phyloP scores from a whole-genome alignment of 805 yeast species.

The Candida chauliodis region DNA sequence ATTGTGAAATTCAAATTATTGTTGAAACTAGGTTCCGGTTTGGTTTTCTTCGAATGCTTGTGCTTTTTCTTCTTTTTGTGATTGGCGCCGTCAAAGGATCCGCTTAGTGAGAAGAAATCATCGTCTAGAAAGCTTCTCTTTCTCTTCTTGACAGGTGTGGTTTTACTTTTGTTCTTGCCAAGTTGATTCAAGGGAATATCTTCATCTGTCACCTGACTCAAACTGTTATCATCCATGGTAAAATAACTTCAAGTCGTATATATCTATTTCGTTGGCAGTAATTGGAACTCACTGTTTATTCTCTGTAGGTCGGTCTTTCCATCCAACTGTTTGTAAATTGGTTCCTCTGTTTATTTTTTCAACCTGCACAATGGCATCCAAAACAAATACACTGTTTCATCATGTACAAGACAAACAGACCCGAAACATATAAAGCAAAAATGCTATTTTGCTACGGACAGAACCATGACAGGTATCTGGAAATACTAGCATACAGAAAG shows the following conservation, averaged over 20 bases:
- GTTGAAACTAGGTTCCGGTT: neutral
- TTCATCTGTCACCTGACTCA: conserved; percentile 1
- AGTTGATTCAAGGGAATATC: no score
- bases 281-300: no score
- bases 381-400: no score
- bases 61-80: conserved; percentile 11
- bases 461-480: conserved; percentile 40
- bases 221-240: neutral
- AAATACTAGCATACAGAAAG: conserved; percentile 42
- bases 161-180: neutral
- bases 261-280: no score
- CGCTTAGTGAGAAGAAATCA: conserved; percentile 27
- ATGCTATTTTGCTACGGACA: conserved; percentile 46
- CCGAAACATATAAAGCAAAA: conserved; percentile 26
- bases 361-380: conserved; percentile 1
- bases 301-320: no score
- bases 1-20: neutral
- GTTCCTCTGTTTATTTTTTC: no score
- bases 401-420: conserved; percentile 15
- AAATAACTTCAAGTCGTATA: neutral
- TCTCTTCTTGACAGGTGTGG: neutral
- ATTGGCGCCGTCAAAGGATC: conserved; percentile 11
- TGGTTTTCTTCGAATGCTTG: neutral
- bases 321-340: no score
- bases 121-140: conserved; percentile 17